Conservation (phyloP, 345 rosid species). For the Carallia pectinifolia region DNA sequence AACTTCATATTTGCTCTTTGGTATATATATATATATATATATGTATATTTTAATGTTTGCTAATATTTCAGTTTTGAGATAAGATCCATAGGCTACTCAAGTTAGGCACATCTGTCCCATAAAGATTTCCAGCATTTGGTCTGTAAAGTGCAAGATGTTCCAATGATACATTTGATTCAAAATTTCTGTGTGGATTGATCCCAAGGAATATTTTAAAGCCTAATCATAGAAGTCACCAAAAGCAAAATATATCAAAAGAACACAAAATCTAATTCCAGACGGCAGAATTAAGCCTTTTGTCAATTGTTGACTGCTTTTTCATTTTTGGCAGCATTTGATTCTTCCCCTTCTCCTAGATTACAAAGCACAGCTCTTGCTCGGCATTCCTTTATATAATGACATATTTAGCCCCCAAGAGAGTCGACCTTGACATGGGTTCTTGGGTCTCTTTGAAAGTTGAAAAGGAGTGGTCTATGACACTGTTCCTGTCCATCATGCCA, state of each 20-base stretch:
- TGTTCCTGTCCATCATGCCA: neutral
- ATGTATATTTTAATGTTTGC: neutral
- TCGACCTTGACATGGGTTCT: conserved; percentile 5
- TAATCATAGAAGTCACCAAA: conserved; percentile 58
- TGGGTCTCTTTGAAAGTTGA: neutral
- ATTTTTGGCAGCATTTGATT: conserved; percentile 22
- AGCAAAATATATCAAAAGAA: conserved; percentile 18
- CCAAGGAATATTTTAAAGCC: conserved; percentile 40
- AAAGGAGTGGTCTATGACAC: conserved; percentile 3
- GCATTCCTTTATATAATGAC: conserved; percentile 1
- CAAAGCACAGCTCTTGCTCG: conserved; percentile 16
- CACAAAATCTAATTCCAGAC: conserved; percentile 24
- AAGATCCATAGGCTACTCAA: conserved; percentile 4
- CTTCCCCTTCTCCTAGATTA: conserved; percentile 4
- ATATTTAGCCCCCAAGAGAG: neutral
- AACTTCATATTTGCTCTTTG: neutral
- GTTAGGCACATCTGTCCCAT: neutral
- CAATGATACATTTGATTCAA: conserved; percentile 44
- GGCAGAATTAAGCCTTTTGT: conserved; percentile 29
- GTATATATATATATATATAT: neutral
- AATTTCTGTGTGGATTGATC: conserved; percentile 47
- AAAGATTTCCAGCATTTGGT: conserved; percentile 29
- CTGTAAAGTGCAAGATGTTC: conserved; percentile 33
- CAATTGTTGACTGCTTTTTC: conserved; percentile 42
- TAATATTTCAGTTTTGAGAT: neutral